These are phyloP conservation scores for Apostasia ramifera DNA, from an alignment of 106 monocot genomes.

Conservation along the genomic window DNA sequence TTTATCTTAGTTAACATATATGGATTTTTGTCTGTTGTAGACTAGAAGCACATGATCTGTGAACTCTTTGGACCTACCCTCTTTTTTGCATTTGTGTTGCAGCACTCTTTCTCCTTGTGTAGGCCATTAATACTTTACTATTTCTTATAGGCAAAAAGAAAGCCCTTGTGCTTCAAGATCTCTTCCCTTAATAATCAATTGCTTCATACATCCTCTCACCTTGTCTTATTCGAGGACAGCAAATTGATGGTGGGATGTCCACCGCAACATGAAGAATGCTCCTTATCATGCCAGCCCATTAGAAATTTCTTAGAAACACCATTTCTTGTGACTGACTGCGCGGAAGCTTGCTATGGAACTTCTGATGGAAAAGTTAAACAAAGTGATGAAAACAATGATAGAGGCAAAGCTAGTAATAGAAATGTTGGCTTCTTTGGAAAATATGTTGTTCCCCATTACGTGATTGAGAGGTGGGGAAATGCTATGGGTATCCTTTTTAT, in stretches of 20 bases:
- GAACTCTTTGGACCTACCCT: neutral
- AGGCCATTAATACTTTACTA: neutral
- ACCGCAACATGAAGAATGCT: conserved; percentile 12
- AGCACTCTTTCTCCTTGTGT: neutral
- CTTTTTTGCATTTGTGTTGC: neutral
- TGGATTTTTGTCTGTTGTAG: too few relatives aligned
- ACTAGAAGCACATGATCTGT: neutral
- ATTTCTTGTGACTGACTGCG: neutral
- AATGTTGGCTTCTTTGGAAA: neutral
- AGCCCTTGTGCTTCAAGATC: conserved; percentile 53
- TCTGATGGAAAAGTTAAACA: conserved; percentile 16
- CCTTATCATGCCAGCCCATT: conserved; percentile 40
- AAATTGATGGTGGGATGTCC: neutral
- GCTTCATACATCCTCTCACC: conserved; percentile 25
- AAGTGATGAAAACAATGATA: conserved; percentile 6
- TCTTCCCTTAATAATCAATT: conserved; percentile 40
- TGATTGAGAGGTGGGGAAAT: conserved; percentile 94
- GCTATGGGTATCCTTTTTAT: conserved; percentile 85
- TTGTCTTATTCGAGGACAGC: neutral
- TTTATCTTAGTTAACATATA: too few relatives aligned
- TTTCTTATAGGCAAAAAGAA: conserved; percentile 70
- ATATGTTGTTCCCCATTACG: conserved; percentile 48
- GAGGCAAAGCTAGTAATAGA: conserved; percentile 12
- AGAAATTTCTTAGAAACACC: conserved; percentile 50
- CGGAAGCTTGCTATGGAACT: neutral